phyloP scores from a whole-genome alignment of 305 asterid genomes.

The Andrographis paniculata region DNA sequence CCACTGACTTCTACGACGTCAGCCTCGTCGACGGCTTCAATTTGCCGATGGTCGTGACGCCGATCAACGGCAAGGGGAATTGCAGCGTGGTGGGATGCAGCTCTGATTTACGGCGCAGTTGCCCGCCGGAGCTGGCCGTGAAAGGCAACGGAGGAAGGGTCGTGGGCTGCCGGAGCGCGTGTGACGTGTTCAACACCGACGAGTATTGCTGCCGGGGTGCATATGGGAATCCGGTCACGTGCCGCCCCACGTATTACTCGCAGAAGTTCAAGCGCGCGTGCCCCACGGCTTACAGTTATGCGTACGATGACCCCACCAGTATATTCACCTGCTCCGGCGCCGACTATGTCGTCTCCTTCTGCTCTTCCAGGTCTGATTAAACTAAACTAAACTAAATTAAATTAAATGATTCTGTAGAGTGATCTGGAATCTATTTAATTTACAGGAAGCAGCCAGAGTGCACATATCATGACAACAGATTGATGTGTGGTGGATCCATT shows the following conservation, averaged over 20 bases:
- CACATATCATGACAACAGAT: constrained; percentile 49
- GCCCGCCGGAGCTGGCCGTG: constrained; percentile 64
- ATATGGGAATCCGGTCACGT: constrained; percentile 40
- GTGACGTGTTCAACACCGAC: constrained; percentile 79
- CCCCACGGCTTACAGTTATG: constrained; percentile 54
- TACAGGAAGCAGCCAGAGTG: constrained; percentile 58
- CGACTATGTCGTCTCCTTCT: constrained; percentile 68
- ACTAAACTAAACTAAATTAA: not conserved
- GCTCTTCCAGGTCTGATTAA: constrained; percentile 61
- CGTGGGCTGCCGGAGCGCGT: constrained; percentile 78
- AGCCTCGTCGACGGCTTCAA: constrained; percentile 91
- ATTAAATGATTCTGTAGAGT: not conserved
- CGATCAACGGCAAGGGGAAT: constrained; percentile 58
- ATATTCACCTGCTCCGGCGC: constrained; percentile 42
- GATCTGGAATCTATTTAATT: not conserved
- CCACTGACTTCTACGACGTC: constrained; percentile 63
- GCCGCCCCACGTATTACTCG: constrained; percentile 49
- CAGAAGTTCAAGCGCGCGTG: constrained; percentile 44
- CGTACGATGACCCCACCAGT: constrained; percentile 62
- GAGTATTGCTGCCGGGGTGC: constrained; percentile 74
- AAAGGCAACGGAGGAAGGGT: constrained; percentile 36
- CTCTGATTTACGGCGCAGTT: constrained; percentile 42
- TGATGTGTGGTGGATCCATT: constrained; percentile 43
- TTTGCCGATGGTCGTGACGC: constrained; percentile 53
- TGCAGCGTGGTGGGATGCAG: constrained; percentile 82